These are phyloP conservation scores for Rhodocollybia butyracea DNA, from an alignment of 768 basidiomycete genomes.

Conservation along the genomic window DNA sequence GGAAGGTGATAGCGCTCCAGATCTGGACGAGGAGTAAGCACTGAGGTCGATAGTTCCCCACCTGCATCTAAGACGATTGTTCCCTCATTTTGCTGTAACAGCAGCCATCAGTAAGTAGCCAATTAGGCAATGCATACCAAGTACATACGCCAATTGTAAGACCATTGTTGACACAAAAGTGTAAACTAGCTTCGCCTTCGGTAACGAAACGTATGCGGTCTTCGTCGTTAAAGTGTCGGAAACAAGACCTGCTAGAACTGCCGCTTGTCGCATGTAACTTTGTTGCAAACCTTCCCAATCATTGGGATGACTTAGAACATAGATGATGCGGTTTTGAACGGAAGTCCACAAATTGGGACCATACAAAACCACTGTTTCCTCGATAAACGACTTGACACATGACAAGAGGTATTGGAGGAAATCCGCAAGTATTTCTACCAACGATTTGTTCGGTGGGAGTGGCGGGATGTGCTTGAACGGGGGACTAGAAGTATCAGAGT, in stretches of 20 bases:
- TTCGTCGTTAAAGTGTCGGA: slow-evolving; percentile 33
- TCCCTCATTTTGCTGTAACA: slow-evolving; percentile 14
- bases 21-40: slow-evolving; percentile 30
- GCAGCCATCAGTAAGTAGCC: neutral
- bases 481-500: slow-evolving; percentile 12
- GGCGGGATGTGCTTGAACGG: slow-evolving; percentile 26
- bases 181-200: slow-evolving; percentile 61
- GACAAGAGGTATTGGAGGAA: slow-evolving; percentile 46
- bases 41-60: slow-evolving; percentile 43
- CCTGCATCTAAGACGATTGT: slow-evolving; percentile 51
- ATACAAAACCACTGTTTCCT: slow-evolving; percentile 39
- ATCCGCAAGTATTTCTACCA: slow-evolving; percentile 43
- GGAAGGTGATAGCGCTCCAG: slow-evolving; percentile 24
- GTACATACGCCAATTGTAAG: slow-evolving; percentile 30
- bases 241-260: slow-evolving; percentile 48
- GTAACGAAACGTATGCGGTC: slow-evolving; percentile 54
- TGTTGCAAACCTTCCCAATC: slow-evolving; percentile 66
- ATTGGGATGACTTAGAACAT: slow-evolving; percentile 60
- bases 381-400: slow-evolving; percentile 44
- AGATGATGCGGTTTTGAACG: slow-evolving; percentile 40
- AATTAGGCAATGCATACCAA: slow-evolving; percentile 8
- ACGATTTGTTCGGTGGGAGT: slow-evolving; percentile 39
- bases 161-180: slow-evolving; percentile 51
- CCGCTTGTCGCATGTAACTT: slow-evolving; percentile 50
- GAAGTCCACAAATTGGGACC: slow-evolving; percentile 44